A percentile compares a stretch with the other conserved stretches of the same genome.
phyloP scores from a whole-genome alignment of 106 monocot species.

The Platanthera guangdongensis region DNA sequence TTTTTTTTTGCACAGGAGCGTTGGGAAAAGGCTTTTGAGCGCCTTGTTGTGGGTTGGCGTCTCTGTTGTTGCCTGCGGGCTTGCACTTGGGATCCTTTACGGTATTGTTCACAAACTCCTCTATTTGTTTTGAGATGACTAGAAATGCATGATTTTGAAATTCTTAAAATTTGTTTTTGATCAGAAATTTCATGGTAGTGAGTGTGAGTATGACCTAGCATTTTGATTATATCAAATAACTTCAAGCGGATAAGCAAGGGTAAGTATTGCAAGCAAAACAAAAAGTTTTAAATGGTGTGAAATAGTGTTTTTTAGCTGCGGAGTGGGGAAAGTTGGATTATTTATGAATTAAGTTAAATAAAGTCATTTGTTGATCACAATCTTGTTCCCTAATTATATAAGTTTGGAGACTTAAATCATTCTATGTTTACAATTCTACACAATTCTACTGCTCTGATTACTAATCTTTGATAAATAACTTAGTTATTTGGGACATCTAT shows the following conservation, averaged over 20 bases:
- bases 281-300: neutral
- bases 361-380: neutral
- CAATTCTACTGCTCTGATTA: neutral
- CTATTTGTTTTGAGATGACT: too few species aligned
- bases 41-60: conserved; percentile 60
- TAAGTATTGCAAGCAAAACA: neutral
- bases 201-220: too few species aligned
- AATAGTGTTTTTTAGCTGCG: neutral
- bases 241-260: neutral
- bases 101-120: conserved; percentile 23
- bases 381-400: neutral
- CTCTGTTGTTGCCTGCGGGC: conserved; percentile 68
- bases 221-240: neutral
- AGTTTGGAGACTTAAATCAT: neutral
- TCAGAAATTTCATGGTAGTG: neutral
- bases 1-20: conserved; percentile 37
- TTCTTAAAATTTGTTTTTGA: neutral
- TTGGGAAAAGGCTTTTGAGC: conserved; percentile 66
- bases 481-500: neutral
- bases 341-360: neutral
- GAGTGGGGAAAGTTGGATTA: neutral
- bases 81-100: conserved; percentile 80
- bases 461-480: neutral
- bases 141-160: neutral
- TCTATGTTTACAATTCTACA: neutral